Evolutionary conservation across 768 basidiomycete species (phyloP), one percentile per base, ranked within the genome.

Genomic region (Xerocomus brunneocitrinus): DNA sequence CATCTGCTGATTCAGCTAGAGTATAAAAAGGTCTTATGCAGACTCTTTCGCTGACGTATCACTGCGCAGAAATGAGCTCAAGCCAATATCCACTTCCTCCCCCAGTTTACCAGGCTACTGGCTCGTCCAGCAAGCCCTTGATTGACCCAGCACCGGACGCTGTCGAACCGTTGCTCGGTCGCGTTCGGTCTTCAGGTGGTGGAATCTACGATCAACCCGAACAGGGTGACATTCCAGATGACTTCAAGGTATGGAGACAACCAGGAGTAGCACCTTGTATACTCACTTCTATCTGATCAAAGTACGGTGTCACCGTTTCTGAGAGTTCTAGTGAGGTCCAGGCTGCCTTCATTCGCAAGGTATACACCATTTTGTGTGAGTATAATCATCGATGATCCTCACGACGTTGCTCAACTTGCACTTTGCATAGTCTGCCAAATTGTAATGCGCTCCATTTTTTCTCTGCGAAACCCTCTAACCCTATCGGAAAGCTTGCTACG

Each of bases 331-430:
- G 76, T 3, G 86, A 91, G 63, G 87, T 98, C 64, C 78, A 91
- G 49, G 79, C 82, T 57, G 90, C 85, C 5, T 98, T 98, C 71
- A 77, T 98, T 52, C 81, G 91, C 67, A 97, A 97, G 76, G 89
- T 93, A 34, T 95, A 92, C 71, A 82, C 81, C 28, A 92, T 95
- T 62, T 82, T 98, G 4, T 84, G 91, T 92, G 64, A 77, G 88
- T 75, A 51, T 16, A 8, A 22, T 16, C 24, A n/a, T 39, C 27
- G 35, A 25, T 10, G 2, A n/a, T 31, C 28, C 36, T 25, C 14
- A 8, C 44, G 10, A 25, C 31, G 8, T 50, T 9, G 36, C 50
- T 60, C 38, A 55, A 19, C n/a, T 27, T n/a, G n/a, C 47, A 22
- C 42, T 41, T 27, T 54, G 8, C 53, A 2, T 53, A 90, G 87